phyloP scores from a whole-genome alignment of 306 rosid genomes.

The Aeschynomene evenia region DNA sequence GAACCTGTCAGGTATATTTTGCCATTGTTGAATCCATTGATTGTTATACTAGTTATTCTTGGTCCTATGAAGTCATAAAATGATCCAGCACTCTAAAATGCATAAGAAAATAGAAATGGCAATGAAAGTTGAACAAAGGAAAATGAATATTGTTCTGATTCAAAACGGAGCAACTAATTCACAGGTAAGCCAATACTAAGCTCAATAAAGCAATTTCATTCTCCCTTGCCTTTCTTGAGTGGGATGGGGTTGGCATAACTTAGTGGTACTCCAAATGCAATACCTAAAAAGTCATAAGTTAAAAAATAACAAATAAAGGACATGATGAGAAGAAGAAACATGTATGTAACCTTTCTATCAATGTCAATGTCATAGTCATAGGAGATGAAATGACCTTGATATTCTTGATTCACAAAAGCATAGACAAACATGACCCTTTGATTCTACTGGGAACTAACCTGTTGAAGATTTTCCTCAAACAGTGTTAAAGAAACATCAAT shows the following conservation, averaged over 20 bases:
- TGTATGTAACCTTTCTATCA: too few species aligned
- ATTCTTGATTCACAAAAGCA: constrained; percentile 77
- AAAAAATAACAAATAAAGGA: constrained; percentile 1
- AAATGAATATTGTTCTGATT: not conserved
- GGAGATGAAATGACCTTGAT: constrained; percentile 62
- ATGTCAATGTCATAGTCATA: too few species aligned
- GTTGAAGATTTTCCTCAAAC: constrained; percentile 45
- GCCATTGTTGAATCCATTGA: constrained; percentile 66
- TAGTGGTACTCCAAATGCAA: constrained; percentile 84
- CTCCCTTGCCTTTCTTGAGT: constrained; percentile 74
- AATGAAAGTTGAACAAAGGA: not conserved
- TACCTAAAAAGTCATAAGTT: constrained; percentile 69
- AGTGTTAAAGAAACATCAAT: too few species aligned
- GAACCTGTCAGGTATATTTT: constrained; percentile 69
- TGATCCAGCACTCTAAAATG: constrained; percentile 88
- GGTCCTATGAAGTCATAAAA: constrained; percentile 86
- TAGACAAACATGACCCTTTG: constrained; percentile 91
- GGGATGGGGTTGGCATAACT: constrained; percentile 54
- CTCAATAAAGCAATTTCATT: constrained; percentile 79
- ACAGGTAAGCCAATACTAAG: constrained; percentile 94
- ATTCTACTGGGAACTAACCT: constrained; percentile 80
- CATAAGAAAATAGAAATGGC: constrained; percentile 9
- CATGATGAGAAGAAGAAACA: too few species aligned
- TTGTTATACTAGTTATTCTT: constrained; percentile 66
- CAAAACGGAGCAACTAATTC: constrained; percentile 15